Base-by-base conservation (phyloP, 768 basidiomycete species). In the Mycena rebaudengoi region DNA sequence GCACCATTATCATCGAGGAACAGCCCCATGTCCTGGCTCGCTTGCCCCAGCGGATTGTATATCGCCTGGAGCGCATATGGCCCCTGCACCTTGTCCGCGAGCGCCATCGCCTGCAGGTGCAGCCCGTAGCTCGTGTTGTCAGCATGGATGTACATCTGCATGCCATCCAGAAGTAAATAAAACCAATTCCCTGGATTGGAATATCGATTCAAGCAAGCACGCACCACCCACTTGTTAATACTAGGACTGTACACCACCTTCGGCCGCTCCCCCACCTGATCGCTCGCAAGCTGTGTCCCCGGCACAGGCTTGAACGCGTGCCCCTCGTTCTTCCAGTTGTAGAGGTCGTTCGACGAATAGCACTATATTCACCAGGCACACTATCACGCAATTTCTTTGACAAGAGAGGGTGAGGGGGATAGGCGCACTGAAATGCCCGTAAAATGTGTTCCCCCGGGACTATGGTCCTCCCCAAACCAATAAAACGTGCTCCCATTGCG, bases 271-370 rank as follows among this genome's bases (percentile, higher is more conserved):
- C 57, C 58, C 13, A 60, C 58, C 58, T 60, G 58, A 30, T 60
- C 48, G 58, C 58, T 60, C 46, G 58, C 58, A 49, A 60, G 58
- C 48, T 60, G 58, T 8, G 58, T 60, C 48, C 48, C 58, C 23
- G 58, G 37, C 21, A 60, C 48, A 51, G 58, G 58, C 16, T 28
- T 60, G 48, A 60, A 60, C 39, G 58, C 58, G 35, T 60, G 58
- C 29, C 58, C 58, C 58, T 50, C 48, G 58, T 60, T 60, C 39
- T 60, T 60, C 58, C 58, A 60, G 58, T 60, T 60, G 58, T 60
- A 60, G 7, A 60, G 39, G 58, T 60, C 58, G 58, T 50, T 60
- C 39, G 58, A 60, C 37, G 58, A 60, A 40, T 60, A 60, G 48
- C 58, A 60, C 58, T 60, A 51, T 48, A 40, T 18, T 58, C 56